A percentile compares a stretch with the other conserved stretches of the same genome.
phyloP scores from a whole-genome alignment of 1,284 basidiomycete species.

The Vanrija sp. region DNA sequence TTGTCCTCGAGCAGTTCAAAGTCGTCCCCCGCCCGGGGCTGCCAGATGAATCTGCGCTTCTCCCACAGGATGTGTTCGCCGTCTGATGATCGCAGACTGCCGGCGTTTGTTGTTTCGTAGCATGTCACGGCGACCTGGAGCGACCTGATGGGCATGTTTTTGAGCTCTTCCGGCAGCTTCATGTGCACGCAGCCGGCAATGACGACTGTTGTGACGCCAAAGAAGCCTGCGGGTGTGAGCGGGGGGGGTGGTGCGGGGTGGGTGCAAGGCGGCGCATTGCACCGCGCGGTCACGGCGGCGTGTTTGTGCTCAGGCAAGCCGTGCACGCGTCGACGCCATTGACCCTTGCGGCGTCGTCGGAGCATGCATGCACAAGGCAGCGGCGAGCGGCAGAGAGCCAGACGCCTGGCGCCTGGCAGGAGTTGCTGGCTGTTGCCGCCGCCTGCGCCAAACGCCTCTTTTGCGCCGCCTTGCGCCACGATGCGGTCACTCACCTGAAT shows the following conservation, averaged over 20 bases:
- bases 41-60: constrained; percentile 21
- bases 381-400: too few species aligned
- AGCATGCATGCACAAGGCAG: too few species aligned
- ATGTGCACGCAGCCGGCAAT: constrained; percentile 24
- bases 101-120: constrained; percentile 22
- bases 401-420: too few species aligned
- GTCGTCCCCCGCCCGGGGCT: constrained; percentile 18
- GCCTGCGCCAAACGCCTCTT: too few species aligned
- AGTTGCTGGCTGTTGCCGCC: too few species aligned
- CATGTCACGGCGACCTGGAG: constrained; percentile 29
- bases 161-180: constrained; percentile 15
- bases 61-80: constrained; percentile 31
- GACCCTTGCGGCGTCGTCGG: too few species aligned
- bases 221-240: constrained; percentile 30
- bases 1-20: constrained; percentile 22
- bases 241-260: background rate
- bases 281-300: too few species aligned
- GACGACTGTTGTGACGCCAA: constrained; percentile 38
- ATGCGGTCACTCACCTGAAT: too few species aligned
- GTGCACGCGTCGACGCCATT: too few species aligned
- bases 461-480: too few species aligned
- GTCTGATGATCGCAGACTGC: constrained; percentile 11
- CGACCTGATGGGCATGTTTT: constrained; percentile 22
- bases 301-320: too few species aligned
- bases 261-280: too few species aligned